These are phyloP conservation scores for Chloropicon primus DNA, from an alignment of 139 green algal genomes.

Conservation along the genomic window DNA sequence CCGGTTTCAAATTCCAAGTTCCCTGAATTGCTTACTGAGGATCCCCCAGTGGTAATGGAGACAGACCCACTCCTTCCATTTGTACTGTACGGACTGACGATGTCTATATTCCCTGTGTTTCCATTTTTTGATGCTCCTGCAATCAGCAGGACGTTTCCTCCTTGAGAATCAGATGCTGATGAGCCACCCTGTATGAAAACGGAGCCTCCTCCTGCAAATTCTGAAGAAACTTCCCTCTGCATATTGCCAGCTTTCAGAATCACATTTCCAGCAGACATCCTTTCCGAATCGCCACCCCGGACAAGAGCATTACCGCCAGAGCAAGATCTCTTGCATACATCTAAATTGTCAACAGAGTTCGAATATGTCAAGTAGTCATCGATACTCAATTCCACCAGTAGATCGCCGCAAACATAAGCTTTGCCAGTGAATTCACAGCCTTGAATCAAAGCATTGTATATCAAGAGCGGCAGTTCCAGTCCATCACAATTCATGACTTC, in stretches of 20 bases:
- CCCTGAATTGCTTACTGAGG: neutral
- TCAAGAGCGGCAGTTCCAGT: neutral
- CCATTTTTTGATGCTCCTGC: neutral
- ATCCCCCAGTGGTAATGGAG: neutral
- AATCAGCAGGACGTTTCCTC: neutral
- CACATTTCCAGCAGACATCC: neutral
- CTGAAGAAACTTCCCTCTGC: neutral
- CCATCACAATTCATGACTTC: neutral
- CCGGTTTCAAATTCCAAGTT: neutral
- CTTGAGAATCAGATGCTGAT: neutral
- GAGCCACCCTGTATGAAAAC: neutral
- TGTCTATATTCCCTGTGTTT: neutral
- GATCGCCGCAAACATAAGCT: neutral
- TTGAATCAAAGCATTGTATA: neutral
- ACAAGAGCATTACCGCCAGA: neutral
- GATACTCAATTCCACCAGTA: neutral
- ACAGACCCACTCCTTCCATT: neutral
- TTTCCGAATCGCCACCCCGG: neutral
- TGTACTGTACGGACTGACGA: neutral
- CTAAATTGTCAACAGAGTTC: neutral
- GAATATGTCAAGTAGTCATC: neutral
- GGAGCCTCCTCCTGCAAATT: neutral
- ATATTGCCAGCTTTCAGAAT: neutral
- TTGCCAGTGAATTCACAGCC: neutral
- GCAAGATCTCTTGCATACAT: neutral